These are phyloP conservation scores for Fusarium staphyleae DNA, from an alignment of 2,329 filamentous ascomycete species.

Conservation along the genomic window DNA sequence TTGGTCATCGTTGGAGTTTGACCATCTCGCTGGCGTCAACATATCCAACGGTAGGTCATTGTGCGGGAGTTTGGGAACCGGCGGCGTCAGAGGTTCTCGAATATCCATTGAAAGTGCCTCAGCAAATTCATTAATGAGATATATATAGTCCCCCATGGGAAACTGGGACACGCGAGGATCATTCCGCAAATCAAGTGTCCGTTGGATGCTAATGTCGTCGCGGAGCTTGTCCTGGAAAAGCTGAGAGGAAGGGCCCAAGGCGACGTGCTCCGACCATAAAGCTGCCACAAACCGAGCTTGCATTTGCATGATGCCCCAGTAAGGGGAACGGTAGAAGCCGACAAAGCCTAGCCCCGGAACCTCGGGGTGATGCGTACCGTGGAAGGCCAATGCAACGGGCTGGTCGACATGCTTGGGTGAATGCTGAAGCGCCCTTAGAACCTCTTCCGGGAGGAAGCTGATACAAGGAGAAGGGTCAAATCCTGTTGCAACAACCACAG, in stretches of 20 bases:
- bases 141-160: constrained; percentile 83
- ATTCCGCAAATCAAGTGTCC: constrained; percentile 58
- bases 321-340: constrained; percentile 83
- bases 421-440: constrained; percentile 65
- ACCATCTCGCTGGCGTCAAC: constrained; percentile 64
- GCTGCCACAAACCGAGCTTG: constrained; percentile 74
- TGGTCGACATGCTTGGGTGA: constrained; percentile 61
- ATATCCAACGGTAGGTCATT: constrained; percentile 58
- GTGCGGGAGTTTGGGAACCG: constrained; percentile 47
- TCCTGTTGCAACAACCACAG: constrained; percentile 77
- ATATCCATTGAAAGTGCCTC: constrained; percentile 62
- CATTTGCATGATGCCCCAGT: constrained; percentile 89
- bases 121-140: constrained; percentile 75
- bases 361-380: constrained; percentile 66
- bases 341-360: constrained; percentile 77
- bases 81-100: constrained; percentile 39
- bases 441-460: constrained; percentile 65
- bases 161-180: constrained; percentile 70
- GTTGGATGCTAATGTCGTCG: constrained; percentile 53
- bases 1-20: constrained; percentile 48
- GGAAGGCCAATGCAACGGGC: constrained; percentile 72
- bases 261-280: constrained; percentile 58
- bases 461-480: constrained; percentile 72
- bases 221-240: constrained; percentile 51
- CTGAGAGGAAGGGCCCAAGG: constrained; percentile 32